Base-by-base conservation (phyloP, 1,139 yeast genomes). In the Hansenula lynferdii region DNA sequence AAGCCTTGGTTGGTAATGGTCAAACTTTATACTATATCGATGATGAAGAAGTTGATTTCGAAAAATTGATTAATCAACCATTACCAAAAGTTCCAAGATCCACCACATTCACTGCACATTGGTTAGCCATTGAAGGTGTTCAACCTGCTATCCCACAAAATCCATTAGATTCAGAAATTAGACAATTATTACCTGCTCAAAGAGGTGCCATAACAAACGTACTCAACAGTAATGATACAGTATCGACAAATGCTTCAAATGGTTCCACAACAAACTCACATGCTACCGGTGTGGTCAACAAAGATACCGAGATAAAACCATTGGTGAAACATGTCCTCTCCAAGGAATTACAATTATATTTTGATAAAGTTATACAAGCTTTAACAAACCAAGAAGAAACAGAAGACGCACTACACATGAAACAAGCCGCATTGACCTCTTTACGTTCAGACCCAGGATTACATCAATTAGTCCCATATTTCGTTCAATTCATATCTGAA, bases 121-220 rank as follows among this genome's bases (percentile, higher is more conserved):
- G 99, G 98, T 71, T 94, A 30, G 97, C 98, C 1, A 86, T 94
- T 42, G 99, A 94, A 63, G 99, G 99, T 39, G 96, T 94, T 5
- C 99, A 94, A 58, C 98, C 99, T 1, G 84, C 94, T 38, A 92
- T 94, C 41, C 95, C 97, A 2, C 98, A 94, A 62, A 94, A 94
- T 63, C 99, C 99, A 26, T 76, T 85, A 33, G 78, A 90, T 19
- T 72, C 80, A 31, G 95, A 84, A 51, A 78, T 84, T 40, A 79
- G 77, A 54, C 69, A 71, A 38, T 59, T 82, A 19, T 81, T 85
- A 30, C 84, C 90, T 2, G 67, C 77, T 15, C 71, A 77, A 31
- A 68, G 94, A 54, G 94, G 94, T 32, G 85, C 90, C 6, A 78
- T 85, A 49, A 72, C 73, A 6, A 72, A 75, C 12, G 63, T 66